Conservation (phyloP, 495 filamentous ascomycete species). For the Penicillium cinerascens region DNA sequence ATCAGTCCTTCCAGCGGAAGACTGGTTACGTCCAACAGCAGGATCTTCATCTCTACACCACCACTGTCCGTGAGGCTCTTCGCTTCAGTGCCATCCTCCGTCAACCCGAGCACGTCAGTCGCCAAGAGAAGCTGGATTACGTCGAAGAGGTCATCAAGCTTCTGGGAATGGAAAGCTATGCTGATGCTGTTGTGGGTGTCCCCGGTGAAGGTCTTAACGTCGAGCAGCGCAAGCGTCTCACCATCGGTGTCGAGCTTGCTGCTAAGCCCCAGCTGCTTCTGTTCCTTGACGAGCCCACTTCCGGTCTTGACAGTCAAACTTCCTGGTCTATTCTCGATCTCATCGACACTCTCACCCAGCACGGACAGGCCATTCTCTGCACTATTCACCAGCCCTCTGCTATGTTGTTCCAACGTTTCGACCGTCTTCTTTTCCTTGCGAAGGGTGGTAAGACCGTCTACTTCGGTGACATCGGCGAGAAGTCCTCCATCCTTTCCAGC, state of each 20-base stretch:
- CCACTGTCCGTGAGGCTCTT: conserved; percentile 80
- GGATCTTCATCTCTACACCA: conserved; percentile 79
- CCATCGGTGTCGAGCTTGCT: conserved; percentile 80
- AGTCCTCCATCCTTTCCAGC: conserved; percentile 64
- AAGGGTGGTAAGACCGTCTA: conserved; percentile 83
- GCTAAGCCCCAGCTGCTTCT: conserved; percentile 84
- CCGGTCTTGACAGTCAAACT: conserved; percentile 83
- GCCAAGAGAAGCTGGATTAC: conserved; percentile 80
- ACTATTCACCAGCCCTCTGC: conserved; percentile 96
- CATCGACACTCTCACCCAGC: conserved; percentile 80
- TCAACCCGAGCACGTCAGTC: conserved; percentile 66
- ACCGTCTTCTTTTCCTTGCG: conserved; percentile 80
- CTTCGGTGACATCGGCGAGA: conserved; percentile 83
- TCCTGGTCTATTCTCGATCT: conserved; percentile 87
- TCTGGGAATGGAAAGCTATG: conserved; percentile 80
- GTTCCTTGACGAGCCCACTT: conserved; percentile 88
- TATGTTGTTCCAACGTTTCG: conserved; percentile 93
- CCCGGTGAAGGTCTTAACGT: conserved; percentile 84
- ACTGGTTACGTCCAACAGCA: conserved; percentile 96
- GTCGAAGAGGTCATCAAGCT: conserved; percentile 90
- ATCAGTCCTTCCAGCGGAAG: conserved; percentile 81
- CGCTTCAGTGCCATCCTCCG: conserved; percentile 79
- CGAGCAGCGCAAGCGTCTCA: conserved; percentile 78
- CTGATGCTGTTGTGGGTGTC: conserved; percentile 86
- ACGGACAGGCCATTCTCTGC: conserved; percentile 87